Conservation (phyloP, 75 land plant genomes). For the Pseudotsuga menziesii region DNA sequence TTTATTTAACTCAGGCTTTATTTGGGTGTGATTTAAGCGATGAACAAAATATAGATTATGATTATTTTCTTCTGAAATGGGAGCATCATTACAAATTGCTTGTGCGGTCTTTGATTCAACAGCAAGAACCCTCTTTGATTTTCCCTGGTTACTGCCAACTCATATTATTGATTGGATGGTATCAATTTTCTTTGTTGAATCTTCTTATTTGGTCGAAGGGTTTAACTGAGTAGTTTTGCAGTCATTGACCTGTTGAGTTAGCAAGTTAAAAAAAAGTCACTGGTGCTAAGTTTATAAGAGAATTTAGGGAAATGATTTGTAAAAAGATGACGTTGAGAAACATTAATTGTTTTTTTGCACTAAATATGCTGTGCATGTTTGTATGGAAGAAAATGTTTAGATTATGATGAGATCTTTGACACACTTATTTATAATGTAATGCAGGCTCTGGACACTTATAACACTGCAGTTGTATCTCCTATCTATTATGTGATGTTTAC, state of each 20-base stretch:
- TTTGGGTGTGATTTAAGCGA: too few species aligned
- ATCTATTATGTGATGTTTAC: constrained; percentile 89
- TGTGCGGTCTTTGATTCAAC: too few species aligned
- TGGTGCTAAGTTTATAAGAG: neutral
- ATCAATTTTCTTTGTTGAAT: neutral
- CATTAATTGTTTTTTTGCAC: neutral
- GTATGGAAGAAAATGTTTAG: neutral
- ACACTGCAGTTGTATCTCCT: constrained; percentile 82
- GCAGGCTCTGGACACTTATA: constrained; percentile 83
- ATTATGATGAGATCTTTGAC: neutral
- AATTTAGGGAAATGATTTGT: neutral
- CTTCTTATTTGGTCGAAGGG: neutral
- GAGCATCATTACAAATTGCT: too few species aligned
- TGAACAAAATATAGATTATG: too few species aligned
- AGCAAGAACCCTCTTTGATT: too few species aligned
- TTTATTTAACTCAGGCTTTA: too few species aligned
- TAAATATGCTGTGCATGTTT: neutral
- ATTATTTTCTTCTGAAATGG: too few species aligned
- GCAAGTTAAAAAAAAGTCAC: neutral
- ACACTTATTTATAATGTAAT: neutral
- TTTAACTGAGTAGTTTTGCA: neutral
- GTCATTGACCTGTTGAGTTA: neutral
- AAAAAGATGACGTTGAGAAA: neutral
- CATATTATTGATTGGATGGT: too few species aligned
- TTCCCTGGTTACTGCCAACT: too few species aligned